A percentile compares a stretch with the other conserved stretches of the same genome.
These are phyloP conservation scores for Saprolegnia diclina DNA, from an alignment of 352 stramenopile genomes.

Conservation along the genomic window DNA sequence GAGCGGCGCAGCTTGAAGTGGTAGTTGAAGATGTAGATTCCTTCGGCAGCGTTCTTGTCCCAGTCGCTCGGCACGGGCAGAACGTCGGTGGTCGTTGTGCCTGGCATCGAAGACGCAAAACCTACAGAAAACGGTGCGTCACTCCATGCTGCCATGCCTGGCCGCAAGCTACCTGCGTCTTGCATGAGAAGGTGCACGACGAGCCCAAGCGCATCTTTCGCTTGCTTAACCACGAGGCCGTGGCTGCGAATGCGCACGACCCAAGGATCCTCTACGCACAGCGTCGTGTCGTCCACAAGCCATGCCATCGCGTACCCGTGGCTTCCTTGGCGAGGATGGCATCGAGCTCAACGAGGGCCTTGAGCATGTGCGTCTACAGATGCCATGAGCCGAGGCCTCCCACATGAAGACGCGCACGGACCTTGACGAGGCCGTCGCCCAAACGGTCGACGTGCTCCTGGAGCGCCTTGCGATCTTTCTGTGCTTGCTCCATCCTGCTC, in stretches of 20 bases:
- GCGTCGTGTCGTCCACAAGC: slow-evolving; percentile 30
- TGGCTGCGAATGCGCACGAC: slow-evolving; percentile 41
- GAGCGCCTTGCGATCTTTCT: slow-evolving; percentile 17
- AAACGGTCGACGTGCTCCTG: slow-evolving; percentile 6
- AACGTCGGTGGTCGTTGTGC: slow-evolving; percentile 25
- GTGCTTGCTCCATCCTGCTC: neutral
- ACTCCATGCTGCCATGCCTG: neutral
- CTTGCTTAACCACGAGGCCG: slow-evolving; percentile 38
- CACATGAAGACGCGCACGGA: neutral
- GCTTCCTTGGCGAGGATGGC: slow-evolving; percentile 9
- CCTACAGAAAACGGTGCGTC: neutral
- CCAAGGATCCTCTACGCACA: slow-evolving; percentile 38
- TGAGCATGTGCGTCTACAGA: slow-evolving; percentile 60
- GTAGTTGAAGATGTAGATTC: slow-evolving; percentile 57
- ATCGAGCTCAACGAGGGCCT: slow-evolving; percentile 48
- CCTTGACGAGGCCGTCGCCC: slow-evolving; percentile 24
- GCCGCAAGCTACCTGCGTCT: slow-evolving; percentile 48
- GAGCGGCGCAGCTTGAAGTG: slow-evolving; percentile 41
- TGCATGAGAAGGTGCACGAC: slow-evolving; percentile 62
- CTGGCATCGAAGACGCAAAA: slow-evolving; percentile 17
- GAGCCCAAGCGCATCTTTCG: slow-evolving; percentile 63
- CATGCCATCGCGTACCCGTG: neutral
- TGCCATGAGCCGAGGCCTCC: neutral
- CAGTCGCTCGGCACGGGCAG: slow-evolving; percentile 34
- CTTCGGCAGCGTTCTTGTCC: slow-evolving; percentile 33